A percentile compares a stretch with the other conserved stretches of the same genome.
These are phyloP conservation scores for Plenodomus lindquistii DNA, from an alignment of 2,329 filamentous ascomycete species.

Conservation along the genomic window DNA sequence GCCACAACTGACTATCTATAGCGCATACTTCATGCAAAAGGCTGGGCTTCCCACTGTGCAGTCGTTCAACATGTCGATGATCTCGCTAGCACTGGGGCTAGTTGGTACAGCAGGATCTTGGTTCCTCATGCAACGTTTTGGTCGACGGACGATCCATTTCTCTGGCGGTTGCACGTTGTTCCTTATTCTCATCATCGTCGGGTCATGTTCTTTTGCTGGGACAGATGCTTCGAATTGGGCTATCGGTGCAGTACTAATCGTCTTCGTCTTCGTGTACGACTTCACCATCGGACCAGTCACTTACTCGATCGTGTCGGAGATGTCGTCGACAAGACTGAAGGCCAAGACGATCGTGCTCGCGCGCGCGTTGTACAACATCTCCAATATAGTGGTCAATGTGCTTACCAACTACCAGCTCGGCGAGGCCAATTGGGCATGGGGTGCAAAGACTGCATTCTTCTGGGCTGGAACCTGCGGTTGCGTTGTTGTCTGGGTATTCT, in stretches of 20 bases:
- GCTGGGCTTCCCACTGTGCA: slow-evolving; percentile 48
- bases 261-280: slow-evolving; percentile 72
- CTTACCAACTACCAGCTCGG: slow-evolving; percentile 58
- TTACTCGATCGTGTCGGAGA: slow-evolving; percentile 82
- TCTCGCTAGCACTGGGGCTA: slow-evolving; percentile 66
- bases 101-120: slow-evolving; percentile 78
- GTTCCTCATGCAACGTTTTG: slow-evolving; percentile 78
- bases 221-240: slow-evolving; percentile 52
- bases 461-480: slow-evolving; percentile 78
- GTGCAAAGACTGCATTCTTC: slow-evolving; percentile 83
- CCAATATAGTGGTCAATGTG: slow-evolving; percentile 77
- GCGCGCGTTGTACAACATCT: slow-evolving; percentile 73
- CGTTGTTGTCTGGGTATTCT: slow-evolving; percentile 78
- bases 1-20: slow-evolving; percentile 10
- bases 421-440: slow-evolving; percentile 75
- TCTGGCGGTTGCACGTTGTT: slow-evolving; percentile 63
- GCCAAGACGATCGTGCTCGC: slow-evolving; percentile 89
- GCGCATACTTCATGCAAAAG: slow-evolving; percentile 53
- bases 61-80: slow-evolving; percentile 54
- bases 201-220: slow-evolving; percentile 69
- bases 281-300: slow-evolving; percentile 85
- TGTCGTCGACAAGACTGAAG: slow-evolving; percentile 78
- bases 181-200: slow-evolving; percentile 74
- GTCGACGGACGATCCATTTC: slow-evolving; percentile 74
- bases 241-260: slow-evolving; percentile 35